A percentile compares a stretch with the other conserved stretches of the same genome.
Conservation (phyloP, 2,329 filamentous ascomycete genomes). For the Bertia moriformis region DNA sequence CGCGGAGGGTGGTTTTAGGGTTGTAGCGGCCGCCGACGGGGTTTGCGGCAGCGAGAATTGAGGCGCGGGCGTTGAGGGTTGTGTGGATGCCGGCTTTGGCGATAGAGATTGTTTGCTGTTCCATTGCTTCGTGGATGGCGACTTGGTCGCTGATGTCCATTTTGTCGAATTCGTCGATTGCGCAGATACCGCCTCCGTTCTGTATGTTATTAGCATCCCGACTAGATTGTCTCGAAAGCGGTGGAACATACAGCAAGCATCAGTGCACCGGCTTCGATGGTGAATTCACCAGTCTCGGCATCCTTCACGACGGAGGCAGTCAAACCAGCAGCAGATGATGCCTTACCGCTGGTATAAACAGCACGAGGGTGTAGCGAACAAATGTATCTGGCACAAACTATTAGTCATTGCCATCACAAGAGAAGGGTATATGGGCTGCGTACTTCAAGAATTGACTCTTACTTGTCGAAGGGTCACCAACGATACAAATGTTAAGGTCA, state of each 20-base stretch:
- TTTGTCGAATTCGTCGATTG: slow-evolving; percentile 98
- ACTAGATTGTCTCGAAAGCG: neutral
- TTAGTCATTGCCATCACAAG: slow-evolving; percentile 1
- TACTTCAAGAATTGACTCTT: slow-evolving; percentile 91
- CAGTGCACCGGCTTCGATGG: slow-evolving; percentile 91
- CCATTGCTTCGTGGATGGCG: slow-evolving; percentile 99
- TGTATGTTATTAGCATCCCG: slow-evolving; percentile 17
- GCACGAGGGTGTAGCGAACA: slow-evolving; percentile 92
- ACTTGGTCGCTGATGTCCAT: slow-evolving; percentile 98
- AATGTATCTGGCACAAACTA: slow-evolving; percentile 46
- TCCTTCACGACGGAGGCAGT: slow-evolving; percentile 96
- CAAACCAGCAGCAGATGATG: slow-evolving; percentile 90
- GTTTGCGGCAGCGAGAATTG: slow-evolving; percentile 89
- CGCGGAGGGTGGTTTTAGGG: slow-evolving; percentile 79
- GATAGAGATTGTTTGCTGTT: slow-evolving; percentile 98
- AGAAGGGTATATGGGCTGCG: slow-evolving; percentile 9
- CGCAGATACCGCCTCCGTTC: slow-evolving; percentile 58
- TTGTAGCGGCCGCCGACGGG: slow-evolving; percentile 95
- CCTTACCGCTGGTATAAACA: slow-evolving; percentile 95
- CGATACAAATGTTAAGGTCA: slow-evolving; percentile 97
- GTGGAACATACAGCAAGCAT: slow-evolving; percentile 59
- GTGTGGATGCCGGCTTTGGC: slow-evolving; percentile 97
- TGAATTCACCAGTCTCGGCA: slow-evolving; percentile 96
- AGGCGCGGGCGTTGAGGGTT: slow-evolving; percentile 87
- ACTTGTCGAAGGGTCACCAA: slow-evolving; percentile 89